Evolutionary conservation across 2,329 filamentous ascomycete genomes (phyloP), one percentile per base, ranked within the genome.

Genomic region (Aspergillus fischeri): DNA sequence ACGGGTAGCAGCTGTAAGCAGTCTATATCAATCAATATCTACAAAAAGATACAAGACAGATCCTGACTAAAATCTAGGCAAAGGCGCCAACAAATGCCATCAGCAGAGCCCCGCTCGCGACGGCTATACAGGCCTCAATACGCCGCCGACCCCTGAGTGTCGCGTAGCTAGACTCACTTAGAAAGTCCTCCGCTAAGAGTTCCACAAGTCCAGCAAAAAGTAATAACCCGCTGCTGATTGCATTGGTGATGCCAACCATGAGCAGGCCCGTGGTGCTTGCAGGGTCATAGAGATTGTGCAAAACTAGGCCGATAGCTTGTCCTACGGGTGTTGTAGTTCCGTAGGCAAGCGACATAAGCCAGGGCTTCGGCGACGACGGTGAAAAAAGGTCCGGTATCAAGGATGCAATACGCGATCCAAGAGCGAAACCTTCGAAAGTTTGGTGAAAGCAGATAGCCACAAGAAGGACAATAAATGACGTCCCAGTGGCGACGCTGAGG

Each of bases 201-300:
- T 96, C 90, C 3, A 95, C 91, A 47, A 96, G 77, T 0, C 90
- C 90, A 0, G 91, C 91, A 70, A 93, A 95, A 3, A 95, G 78
- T 28, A 96, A 74, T 52, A 96, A 78, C 0, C 91, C 91, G 52
- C 88, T 87, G 9, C 88, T 92, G 52, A 95, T 88, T 42, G 90
- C 90, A 67, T 96, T 95, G 82, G 93, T 94, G 69, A 92, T 85
- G 7, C 91, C 91, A 5, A 95, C 91, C 76, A 93, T 88, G 27
- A 95, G 77, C 50, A 95, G 75, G 0, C 91, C 91, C 0, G 86
- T 84, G 68, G 90, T 83, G 65, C 88, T 91, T 65, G 84, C 82
- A 1, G 91, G 91, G 63, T 92, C 90, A 73, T 95, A 95, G 61
- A 94, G 77, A 38, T 85, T 86, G 72, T 94, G 90, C 21, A 93